Base-by-base conservation (phyloP, 306 rosid genomes). In the Hippophae rhamnoides region DNA sequence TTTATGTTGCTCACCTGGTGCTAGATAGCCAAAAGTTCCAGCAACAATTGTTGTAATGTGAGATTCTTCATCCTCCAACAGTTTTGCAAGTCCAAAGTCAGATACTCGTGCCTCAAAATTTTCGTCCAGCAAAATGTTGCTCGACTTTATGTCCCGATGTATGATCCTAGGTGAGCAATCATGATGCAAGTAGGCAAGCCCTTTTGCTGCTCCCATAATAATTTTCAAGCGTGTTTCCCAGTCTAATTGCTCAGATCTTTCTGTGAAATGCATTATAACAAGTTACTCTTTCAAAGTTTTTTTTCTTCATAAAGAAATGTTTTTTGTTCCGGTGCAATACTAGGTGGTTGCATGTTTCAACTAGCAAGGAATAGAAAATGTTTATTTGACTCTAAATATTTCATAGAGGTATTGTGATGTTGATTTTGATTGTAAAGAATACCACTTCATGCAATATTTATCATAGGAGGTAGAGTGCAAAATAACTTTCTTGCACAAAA, bases 71-170 rank as follows among this genome's bases (percentile, higher is more conserved):
- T 93, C 99, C 75, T 82, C 97, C 69, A 93, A 74, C 38, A 93
- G 90, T 71, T 93, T 93, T 42, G 99, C 99, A 31, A 93, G 97
- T 73, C 99, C 99, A 78, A 93, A 93, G 67, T 93, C 99, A 70
- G 99, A 93, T 62, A 93, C 99, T 64, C 95, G 85, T 43, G 99
- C 97, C 65, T 88, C 97, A 74, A 93, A 79, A 80, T 80, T 88
- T 47, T 89, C 97, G 67, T 88, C 97, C 40, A 93, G 97, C 31
- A 93, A 86, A 75, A 93, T 93, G 69, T 93, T 93, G 79, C 99
- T 93, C 0, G 99, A 93, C 70, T 93, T 93, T 73, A 93, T 93
- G 79, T 93, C 99, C 58, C 99, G 84, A 58, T 93, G 99, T 73
- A 93, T 84, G 74, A 93, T 81, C 81, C 99, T 82, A 7, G 99